Conservation (phyloP, 495 filamentous ascomycete species). For the Rhizodiscina lignyota region DNA sequence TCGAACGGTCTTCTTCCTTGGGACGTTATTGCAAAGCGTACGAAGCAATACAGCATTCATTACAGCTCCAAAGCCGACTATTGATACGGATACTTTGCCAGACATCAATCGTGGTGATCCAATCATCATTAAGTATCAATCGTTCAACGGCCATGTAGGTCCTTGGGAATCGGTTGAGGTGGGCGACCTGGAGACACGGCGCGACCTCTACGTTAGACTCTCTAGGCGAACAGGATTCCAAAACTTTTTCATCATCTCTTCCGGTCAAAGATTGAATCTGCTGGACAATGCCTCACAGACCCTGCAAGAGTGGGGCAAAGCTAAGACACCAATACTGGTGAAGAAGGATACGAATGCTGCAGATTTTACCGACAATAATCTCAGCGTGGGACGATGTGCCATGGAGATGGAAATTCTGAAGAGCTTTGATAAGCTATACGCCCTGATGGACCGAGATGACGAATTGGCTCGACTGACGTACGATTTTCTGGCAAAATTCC, state of each 20-base stretch:
- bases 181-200: slow-evolving; percentile 51
- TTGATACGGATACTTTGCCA: not conserved
- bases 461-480: not conserved
- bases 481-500: not conserved
- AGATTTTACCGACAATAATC: no score
- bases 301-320: slow-evolving; percentile 19
- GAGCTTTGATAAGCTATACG: slow-evolving; percentile 76
- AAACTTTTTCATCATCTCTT: slow-evolving; percentile 26
- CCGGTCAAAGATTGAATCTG: slow-evolving; percentile 34
- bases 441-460: slow-evolving; percentile 56
- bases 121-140: slow-evolving; percentile 55
- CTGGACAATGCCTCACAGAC: slow-evolving; percentile 21
- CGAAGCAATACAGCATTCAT: not conserved
- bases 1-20: slow-evolving; percentile 2
- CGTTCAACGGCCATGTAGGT: slow-evolving; percentile 41
- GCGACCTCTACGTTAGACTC: slow-evolving; percentile 46
- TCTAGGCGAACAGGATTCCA: slow-evolving; percentile 51
- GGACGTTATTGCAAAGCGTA: not conserved
- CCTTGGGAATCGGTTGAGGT: slow-evolving; percentile 36
- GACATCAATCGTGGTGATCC: slow-evolving; percentile 9
- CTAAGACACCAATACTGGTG: slow-evolving; percentile 24
- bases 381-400: slow-evolving; percentile 6
- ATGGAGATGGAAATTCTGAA: slow-evolving; percentile 35
- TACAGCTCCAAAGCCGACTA: not conserved
- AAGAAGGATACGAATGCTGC: slow-evolving; percentile 21